phyloP scores from a whole-genome alignment of 345 rosid species.

The Ailanthus altissimus region DNA sequence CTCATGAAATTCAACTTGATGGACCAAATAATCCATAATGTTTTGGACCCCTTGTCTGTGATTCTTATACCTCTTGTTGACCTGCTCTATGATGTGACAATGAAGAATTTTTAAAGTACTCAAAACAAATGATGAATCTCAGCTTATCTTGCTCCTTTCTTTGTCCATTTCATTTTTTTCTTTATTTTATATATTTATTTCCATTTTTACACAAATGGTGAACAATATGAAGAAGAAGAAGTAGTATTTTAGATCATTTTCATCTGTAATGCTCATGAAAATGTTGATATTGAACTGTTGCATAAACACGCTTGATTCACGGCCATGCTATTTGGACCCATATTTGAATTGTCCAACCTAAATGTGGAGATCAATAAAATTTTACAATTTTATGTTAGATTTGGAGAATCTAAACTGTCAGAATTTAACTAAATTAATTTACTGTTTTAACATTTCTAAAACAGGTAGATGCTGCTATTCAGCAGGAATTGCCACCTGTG shows the following conservation, averaged over 20 bases:
- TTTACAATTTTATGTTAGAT: background rate
- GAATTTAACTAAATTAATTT: conserved; percentile 10
- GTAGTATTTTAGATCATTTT: background rate
- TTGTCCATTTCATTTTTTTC: background rate
- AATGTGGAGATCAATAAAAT: background rate
- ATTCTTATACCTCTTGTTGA: background rate
- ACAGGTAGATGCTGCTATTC: conserved; percentile 75
- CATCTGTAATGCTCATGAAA: background rate
- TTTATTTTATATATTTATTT: background rate
- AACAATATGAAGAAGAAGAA: background rate
- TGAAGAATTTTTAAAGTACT: background rate
- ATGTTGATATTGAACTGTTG: background rate
- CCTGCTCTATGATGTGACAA: background rate
- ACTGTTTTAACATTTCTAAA: conserved; percentile 17
- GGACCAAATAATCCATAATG: background rate
- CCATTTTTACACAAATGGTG: background rate
- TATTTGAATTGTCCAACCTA: background rate
- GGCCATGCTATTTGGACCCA: background rate
- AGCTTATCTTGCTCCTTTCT: background rate
- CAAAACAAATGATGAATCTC: background rate
- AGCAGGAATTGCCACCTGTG: conserved; percentile 69
- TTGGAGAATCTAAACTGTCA: background rate
- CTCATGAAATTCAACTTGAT: background rate
- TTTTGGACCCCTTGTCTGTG: background rate
- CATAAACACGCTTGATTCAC: background rate